Evolutionary conservation across 768 basidiomycete genomes (phyloP).

Genomic region (Suillus americanus): DNA sequence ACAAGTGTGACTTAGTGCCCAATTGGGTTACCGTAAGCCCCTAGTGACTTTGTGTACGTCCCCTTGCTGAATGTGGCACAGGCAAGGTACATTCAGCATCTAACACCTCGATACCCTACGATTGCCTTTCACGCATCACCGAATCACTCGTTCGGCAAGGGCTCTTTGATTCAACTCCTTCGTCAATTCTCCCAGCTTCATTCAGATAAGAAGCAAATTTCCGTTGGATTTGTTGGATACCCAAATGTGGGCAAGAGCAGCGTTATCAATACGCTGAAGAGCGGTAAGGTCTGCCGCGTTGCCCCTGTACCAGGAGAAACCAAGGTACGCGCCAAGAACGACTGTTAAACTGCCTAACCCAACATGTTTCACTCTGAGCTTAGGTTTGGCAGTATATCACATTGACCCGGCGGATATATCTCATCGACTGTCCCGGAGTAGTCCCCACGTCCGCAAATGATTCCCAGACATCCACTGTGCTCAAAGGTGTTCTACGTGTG

Average conservation of each 20-base stretch:
- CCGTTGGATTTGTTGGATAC: conserved; percentile 96
- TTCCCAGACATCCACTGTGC: conserved; percentile 84
- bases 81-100: conserved; percentile 95
- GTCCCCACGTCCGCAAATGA: conserved; percentile 93
- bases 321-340: conserved; percentile 45
- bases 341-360: background rate
- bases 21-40: conserved; percentile 94
- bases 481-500: conserved; percentile 96
- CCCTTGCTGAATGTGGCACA: conserved; percentile 27
- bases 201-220: conserved; percentile 99
- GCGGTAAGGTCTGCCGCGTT: conserved; percentile 94
- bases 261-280: conserved; percentile 98
- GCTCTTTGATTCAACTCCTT: conserved; percentile 94
- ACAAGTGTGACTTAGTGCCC: conserved; percentile 98
- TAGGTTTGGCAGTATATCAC: conserved; percentile 99
- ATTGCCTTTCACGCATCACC: conserved; percentile 99
- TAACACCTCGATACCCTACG: conserved; percentile 92
- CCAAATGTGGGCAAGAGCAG: conserved; percentile 98
- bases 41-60: background rate
- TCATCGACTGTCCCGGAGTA: conserved; percentile 99
- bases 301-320: conserved; percentile 98
- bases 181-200: conserved; percentile 96
- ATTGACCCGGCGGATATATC: conserved; percentile 91
- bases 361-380: conserved; percentile 1
- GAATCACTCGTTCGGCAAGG: conserved; percentile 99